These are phyloP conservation scores for Scedosporium dehoogii DNA, from an alignment of 2,329 filamentous ascomycete genomes.

Conservation along the genomic window DNA sequence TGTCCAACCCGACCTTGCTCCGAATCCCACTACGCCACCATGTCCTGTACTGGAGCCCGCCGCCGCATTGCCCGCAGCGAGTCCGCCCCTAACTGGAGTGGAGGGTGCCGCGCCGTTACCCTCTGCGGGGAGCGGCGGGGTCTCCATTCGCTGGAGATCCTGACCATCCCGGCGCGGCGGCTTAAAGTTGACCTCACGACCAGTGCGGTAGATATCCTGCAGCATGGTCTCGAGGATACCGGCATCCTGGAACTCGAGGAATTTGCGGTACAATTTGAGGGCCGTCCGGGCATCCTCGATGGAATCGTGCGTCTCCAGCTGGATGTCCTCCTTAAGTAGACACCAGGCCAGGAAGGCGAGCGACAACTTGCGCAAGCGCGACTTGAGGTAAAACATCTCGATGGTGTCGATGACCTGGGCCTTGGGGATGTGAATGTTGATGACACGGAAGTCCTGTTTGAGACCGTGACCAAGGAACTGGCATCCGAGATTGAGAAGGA, in stretches of 20 bases:
- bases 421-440: slow-evolving; percentile 92
- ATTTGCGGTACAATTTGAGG: slow-evolving; percentile 79
- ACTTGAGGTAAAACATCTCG: slow-evolving; percentile 76
- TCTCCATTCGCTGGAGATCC: slow-evolving; percentile 38
- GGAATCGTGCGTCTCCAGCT: slow-evolving; percentile 83
- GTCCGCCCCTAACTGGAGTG: background rate
- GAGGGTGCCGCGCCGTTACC: background rate
- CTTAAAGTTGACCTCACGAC: slow-evolving; percentile 39
- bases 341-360: slow-evolving; percentile 88
- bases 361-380: slow-evolving; percentile 75
- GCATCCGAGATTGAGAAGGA: slow-evolving; percentile 87
- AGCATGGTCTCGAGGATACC: slow-evolving; percentile 77
- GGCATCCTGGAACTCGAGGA: slow-evolving; percentile 77
- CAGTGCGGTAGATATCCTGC: slow-evolving; percentile 66
- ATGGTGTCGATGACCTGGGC: slow-evolving; percentile 90
- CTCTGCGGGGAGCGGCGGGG: slow-evolving; percentile 35
- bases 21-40: background rate
- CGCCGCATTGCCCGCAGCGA: background rate
- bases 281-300: slow-evolving; percentile 93
- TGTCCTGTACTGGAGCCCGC: background rate
- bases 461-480: slow-evolving; percentile 90
- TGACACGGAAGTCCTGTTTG: slow-evolving; percentile 92
- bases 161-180: slow-evolving; percentile 37
- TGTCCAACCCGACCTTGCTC: slow-evolving; percentile 5
- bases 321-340: slow-evolving; percentile 87